Base-by-base conservation (phyloP, 1,284 basidiomycete species). In the Cryptococcus sp. region DNA sequence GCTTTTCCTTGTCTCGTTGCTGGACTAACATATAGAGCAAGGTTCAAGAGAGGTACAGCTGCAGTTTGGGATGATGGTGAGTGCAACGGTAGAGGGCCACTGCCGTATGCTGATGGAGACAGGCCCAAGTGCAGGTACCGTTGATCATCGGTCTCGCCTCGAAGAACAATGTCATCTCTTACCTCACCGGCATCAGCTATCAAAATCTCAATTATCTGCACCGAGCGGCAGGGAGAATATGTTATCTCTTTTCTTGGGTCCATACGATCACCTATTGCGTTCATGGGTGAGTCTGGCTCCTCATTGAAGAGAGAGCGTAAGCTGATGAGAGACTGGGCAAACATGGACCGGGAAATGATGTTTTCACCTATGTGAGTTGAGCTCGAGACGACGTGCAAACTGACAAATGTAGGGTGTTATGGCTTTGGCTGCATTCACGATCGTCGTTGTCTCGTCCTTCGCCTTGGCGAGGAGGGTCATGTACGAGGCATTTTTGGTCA, bases 91-190 rank as follows among this genome's bases (percentile, higher is more conserved):
- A 16, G 14, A 31, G 3, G 9, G 7, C 18, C 9, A 9, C 34
- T 11, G 7, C 6, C n/a, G 9, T 11, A 19, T 9, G 18, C n/a
- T 22, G 14, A 33, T 23, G 26, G n/a, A 19, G 3, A 32, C 26
- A 32, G 41, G 14, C 26, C 4, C 38, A 31, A 11, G 35, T 47
- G 3, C 83, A 85, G 60, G 61, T 83, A 2, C 80, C 82, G 0
- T 68, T 85, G n/a, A 75, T 84, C 56, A 76, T 79, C 0, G 81
- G 75, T 2, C 76, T 85, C 12, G 82, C 81, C 0, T 80, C 79
- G 43, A 81, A 80, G 63, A 83, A 85, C 62, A 85, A 84, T 47
- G 47, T 80, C 19, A 71, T 85, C 6, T 78, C 80, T 5, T 73
- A 80, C 45, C 59, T 82, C 32, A 83, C 81, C 2, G 81, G 82